Evolutionary conservation across 2,329 filamentous ascomycete genomes (phyloP), one percentile per base, ranked within the genome.

Genomic region (Capronia americana): DNA sequence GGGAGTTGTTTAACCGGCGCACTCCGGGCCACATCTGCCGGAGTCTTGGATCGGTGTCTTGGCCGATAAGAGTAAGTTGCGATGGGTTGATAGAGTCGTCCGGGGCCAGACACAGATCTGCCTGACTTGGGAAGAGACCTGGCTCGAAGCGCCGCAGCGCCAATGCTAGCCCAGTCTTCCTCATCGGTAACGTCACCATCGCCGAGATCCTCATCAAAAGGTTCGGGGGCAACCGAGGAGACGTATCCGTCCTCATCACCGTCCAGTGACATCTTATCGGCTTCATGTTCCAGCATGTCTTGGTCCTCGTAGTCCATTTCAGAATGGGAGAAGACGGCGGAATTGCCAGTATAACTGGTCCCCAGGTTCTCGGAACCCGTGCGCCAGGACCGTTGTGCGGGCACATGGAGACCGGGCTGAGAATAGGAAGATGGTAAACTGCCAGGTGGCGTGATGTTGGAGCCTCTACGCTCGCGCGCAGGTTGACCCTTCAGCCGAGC

Each of bases 251-350:
- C 88, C 51, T 87, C 86, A 68, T 92, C 89, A 74, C 91, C 85
- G 74, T 92, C 90, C 57, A 92, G 85, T 68, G 93, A 97, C 94
- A 98, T 98, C 78, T 93, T 94, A 80, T 98, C 94, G 41, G 91
- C 93, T 78, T 96, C 93, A 73, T 93, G 86, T 77, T 94, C 92
- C 73, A 90, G 83, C 85, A 93, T 90, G 75, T 84, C 86, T 71
- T 87, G 83, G 73, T 87, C 84, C 70, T 82, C 80, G 71, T 88
- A 87, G 72, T 91, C 89, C 74, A 81, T 81, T 57, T 87, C 86
- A 71, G 78, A 85, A 77, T 91, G 88, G 58, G 90, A 93, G 77
- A 92, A 94, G 73, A 90, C 87, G 69, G 87, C 86, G 24, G 92
- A 93, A 71, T 90, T 88, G 58, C 86, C 89, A 61, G 87, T 85